Percentiles rank a stretch among this genome's conserved stretches.
Conservation (phyloP, 2,329 filamentous ascomycete genomes). For the Leptographium radiaticola region DNA sequence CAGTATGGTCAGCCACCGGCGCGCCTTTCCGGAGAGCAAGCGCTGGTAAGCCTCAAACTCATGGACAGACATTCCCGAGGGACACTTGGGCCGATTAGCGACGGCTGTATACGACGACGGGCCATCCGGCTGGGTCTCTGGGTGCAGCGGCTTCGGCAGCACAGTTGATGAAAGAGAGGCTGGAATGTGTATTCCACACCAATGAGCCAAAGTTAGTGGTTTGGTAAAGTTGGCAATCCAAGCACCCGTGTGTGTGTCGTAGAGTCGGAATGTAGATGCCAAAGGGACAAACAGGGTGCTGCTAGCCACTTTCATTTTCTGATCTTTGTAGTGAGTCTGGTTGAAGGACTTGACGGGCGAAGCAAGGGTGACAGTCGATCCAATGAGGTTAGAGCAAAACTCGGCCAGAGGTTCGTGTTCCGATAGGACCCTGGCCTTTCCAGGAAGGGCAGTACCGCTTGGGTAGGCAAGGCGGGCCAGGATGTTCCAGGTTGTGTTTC, state of each 20-base stretch:
- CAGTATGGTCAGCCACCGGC: conserved; percentile 31
- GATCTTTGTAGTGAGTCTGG: conserved; percentile 32
- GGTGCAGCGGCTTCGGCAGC: conserved; percentile 15
- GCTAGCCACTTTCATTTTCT: conserved; percentile 26
- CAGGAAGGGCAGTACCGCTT: rapidly evolving
- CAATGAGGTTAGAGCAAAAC: background rate
- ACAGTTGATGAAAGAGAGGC: conserved; percentile 23
- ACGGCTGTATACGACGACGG: conserved; percentile 42
- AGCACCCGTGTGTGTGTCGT: conserved; percentile 22
- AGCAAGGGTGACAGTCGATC: background rate
- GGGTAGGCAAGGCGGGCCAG: conserved; percentile 17
- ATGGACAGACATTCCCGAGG: conserved; percentile 29
- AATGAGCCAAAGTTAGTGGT: conserved; percentile 29
- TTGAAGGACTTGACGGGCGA: conserved; percentile 10
- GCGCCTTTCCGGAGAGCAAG: conserved; percentile 29
- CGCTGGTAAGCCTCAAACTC: conserved; percentile 40
- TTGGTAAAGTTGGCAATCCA: conserved; percentile 24
- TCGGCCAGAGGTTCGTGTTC: conserved; percentile 7
- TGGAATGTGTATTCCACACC: conserved; percentile 20
- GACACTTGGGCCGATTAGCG: conserved; percentile 35
- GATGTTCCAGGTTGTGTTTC: conserved; percentile 28
- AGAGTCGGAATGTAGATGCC: conserved; percentile 33
- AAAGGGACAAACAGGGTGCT: conserved; percentile 30
- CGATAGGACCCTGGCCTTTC: background rate
- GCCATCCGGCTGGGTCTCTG: conserved; percentile 19